Base-by-base conservation (phyloP, 202 grass and related monocot species). In the Hordeum pubiflorum region DNA sequence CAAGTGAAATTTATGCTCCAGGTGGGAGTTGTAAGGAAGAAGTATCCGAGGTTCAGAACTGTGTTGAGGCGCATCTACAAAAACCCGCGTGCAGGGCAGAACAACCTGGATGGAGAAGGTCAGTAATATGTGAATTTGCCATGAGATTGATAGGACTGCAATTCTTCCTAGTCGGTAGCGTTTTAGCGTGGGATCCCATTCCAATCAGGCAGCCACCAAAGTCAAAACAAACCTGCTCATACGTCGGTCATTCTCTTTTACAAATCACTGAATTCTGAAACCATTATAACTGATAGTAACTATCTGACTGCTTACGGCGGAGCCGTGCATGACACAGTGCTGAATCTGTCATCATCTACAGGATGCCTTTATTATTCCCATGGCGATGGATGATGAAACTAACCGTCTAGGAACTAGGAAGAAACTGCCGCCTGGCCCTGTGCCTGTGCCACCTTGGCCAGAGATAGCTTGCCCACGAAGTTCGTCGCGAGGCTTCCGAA, bases 391-490 rank as follows among this genome's bases (percentile, higher is more conserved):
- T 27, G 59, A 59, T 15, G n/a, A 21, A 21, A 38, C 61, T 64
- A 13, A 0, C 22, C 11, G 24, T 46, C 57, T 78, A 82, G 2
- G 46, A 72, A 54, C 48, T 54, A 54, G 21, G 68, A 68, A 21
- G 74, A n/a, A 15, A 5, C 40, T 26, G 62, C 31, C 0, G 9
- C 40, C 13, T 69, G 27, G 5, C 24, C 38, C 17, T 32, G 32
- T 33, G 63, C 40, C n/a, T 6, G 40, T 43, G 61, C 9, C 7
- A 63, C 33, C 43, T 57, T 82, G 39, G 78, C 84, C 67, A 93
- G 43, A 18, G 65, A 23, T 13, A 97, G 43, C 66, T 87, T 97
- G 12, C 89, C 94, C 2, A 97, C 5, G 44, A 97, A 97, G 50
- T 97, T 60, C 1, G 59, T 37, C 0, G 5, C 2, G 0, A 94